phyloP scores from a whole-genome alignment of 2,329 filamentous ascomycete species.

The Lasiodiplodia citricola region DNA sequence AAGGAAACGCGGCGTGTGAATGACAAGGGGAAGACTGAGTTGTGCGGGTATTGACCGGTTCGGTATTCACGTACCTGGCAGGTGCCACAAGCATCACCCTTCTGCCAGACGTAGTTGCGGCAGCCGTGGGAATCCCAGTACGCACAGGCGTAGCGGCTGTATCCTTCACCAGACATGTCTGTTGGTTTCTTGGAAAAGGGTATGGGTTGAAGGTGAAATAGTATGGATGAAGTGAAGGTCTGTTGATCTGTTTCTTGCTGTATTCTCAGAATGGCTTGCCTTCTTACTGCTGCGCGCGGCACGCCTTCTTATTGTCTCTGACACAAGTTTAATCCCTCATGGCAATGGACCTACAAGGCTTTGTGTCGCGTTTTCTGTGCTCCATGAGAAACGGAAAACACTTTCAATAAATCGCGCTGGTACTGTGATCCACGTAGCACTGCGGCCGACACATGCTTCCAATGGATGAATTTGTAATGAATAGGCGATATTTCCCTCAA shows the following conservation, averaged over 20 bases:
- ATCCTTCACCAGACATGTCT: constrained; percentile 19
- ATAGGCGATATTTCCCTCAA: too few species aligned
- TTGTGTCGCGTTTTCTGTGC: neutral
- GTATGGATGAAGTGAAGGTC: neutral
- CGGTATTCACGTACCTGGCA: constrained; percentile 14
- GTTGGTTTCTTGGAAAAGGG: neutral
- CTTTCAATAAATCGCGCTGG: too few species aligned
- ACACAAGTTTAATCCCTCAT: neutral
- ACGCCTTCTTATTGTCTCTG: neutral
- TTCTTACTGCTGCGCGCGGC: neutral
- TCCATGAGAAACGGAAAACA: too few species aligned
- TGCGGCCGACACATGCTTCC: too few species aligned
- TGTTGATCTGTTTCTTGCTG: neutral
- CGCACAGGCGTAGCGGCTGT: constrained; percentile 20
- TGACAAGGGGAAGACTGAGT: neutral
- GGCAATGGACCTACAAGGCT: neutral
- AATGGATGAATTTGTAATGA: too few species aligned
- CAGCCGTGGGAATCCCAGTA: constrained; percentile 19
- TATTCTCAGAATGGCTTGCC: neutral
- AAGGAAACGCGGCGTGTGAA: neutral
- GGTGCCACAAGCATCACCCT: constrained; percentile 20
- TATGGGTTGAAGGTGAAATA: neutral
- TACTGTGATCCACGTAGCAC: too few species aligned
- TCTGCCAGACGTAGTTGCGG: constrained; percentile 26
- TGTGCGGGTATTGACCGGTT: neutral